A percentile compares a stretch with the other conserved stretches of the same genome.
phyloP scores from a whole-genome alignment of 2,329 filamentous ascomycete genomes.

The Aspergillus tubingensis region DNA sequence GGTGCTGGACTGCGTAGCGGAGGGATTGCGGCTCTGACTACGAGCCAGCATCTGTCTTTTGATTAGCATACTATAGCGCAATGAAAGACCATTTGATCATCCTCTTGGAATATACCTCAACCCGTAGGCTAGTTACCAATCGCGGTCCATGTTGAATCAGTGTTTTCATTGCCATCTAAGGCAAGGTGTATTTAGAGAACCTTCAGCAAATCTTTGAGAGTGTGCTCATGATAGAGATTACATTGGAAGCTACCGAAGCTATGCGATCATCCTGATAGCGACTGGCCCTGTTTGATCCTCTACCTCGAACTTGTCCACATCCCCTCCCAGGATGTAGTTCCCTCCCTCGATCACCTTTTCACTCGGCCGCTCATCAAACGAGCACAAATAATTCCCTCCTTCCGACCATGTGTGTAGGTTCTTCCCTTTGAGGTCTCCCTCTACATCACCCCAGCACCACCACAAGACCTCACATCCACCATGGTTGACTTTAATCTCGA shows the following conservation, averaged over 20 bases:
- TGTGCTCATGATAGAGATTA: too few species aligned
- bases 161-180: too few species aligned
- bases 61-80: too few species aligned
- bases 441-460: not conserved
- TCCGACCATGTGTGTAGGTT: not conserved
- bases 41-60: too few species aligned
- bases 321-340: not conserved
- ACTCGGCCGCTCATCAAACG: not conserved
- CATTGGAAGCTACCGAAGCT: too few species aligned
- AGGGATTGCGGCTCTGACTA: not conserved
- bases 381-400: not conserved
- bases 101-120: too few species aligned
- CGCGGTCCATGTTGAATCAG: too few species aligned
- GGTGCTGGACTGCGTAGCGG: constrained; percentile 17
- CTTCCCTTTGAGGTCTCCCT: not conserved
- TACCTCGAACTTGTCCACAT: not conserved
- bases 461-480: not conserved
- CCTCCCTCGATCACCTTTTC: not conserved
- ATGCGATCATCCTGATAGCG: not conserved
- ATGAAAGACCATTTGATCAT: too few species aligned
- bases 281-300: not conserved
- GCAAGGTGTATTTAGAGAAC: too few species aligned
- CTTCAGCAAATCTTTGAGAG: too few species aligned
- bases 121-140: too few species aligned
- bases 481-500: not conserved